Evolutionary conservation across 192 early-diverging fungal species (phyloP), one percentile per base, ranked within the genome.

Genomic region (Umbelopsis ramanniana): DNA sequence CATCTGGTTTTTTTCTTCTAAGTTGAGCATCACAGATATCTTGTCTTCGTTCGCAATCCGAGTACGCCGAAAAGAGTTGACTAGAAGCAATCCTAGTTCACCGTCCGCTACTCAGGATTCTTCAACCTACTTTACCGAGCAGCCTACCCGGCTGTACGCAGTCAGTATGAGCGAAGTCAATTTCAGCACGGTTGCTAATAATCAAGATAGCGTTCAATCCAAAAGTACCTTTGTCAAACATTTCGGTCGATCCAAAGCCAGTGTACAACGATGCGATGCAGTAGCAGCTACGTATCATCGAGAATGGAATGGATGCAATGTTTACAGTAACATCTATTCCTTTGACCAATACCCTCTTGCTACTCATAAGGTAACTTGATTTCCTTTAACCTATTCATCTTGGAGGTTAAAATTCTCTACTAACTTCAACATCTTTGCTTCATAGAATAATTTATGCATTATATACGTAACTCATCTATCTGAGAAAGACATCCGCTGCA

Each of bases 161-260:
- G 43, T 57, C 52, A 15, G 54, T 38, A 47, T 33, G 38, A 52
- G 38, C 45, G n/a, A 29, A n/a, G 14, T 70, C 48, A 46, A 70
- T 29, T 47, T 23, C n/a, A 19, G 9, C 35, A 8, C 54, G 10
- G 45, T 60, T 29, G 38, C 67, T 38, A 47, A 67, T 45, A 10
- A 19, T 23, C 15, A 52, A 46, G 55, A 68, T 29, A 38, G 33
- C 45, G 0, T 69, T 21, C 46, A 69, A 14, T 8, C 10, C 10
- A 46, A 48, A 10, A 7, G 35, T n/a, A 17, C 71, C 0, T 76
- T 76, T 72, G 23, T 76, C 29, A 38, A 72, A 21, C 75, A 68
- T n/a, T 76, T 72, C 23, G 75, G 75, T 37, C 48, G 52, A 14
- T 35, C 70, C 14, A 76, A 71, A 71, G 53, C 54, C 11, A 63